phyloP scores from a whole-genome alignment of 805 yeast species.

The Suhomyces pyralidae region DNA sequence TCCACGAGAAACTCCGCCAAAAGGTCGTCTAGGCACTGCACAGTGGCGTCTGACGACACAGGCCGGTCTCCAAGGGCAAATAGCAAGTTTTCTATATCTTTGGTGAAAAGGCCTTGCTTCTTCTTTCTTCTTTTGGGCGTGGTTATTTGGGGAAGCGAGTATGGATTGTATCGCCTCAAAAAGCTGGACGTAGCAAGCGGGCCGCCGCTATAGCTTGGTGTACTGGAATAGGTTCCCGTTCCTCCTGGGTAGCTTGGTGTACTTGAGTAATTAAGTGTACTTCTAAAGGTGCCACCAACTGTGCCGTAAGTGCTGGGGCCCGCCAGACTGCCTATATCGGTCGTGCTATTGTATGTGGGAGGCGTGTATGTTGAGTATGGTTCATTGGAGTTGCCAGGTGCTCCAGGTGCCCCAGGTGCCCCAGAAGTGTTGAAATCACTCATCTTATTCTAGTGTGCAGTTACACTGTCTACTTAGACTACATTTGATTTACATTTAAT shows the following conservation, averaged over 20 bases:
- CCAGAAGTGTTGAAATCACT: too few species aligned
- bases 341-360: neutral
- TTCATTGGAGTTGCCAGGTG: too few species aligned
- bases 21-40: slow-evolving; percentile 38
- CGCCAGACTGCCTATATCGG: neutral
- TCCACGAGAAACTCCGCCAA: slow-evolving; percentile 37
- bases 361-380: neutral
- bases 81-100: slow-evolving; percentile 40
- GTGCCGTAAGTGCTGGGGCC: neutral
- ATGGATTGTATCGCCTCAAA: slow-evolving; percentile 1
- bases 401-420: too few species aligned
- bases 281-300: neutral
- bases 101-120: slow-evolving; percentile 37
- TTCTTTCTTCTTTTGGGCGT: slow-evolving; percentile 19
- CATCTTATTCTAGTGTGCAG: too few species aligned
- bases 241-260: too few species aligned
- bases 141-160: slow-evolving; percentile 7
- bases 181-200: neutral
- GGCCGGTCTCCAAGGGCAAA: slow-evolving; percentile 44
- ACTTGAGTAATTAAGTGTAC: neutral
- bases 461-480: too few species aligned
- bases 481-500: too few species aligned
- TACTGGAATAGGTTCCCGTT: too few species aligned
- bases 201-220: neutral
- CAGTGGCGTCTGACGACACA: slow-evolving; percentile 35